Evolutionary conservation across 805 yeast species (phyloP).

Genomic region (Candida rishiriensis): DNA sequence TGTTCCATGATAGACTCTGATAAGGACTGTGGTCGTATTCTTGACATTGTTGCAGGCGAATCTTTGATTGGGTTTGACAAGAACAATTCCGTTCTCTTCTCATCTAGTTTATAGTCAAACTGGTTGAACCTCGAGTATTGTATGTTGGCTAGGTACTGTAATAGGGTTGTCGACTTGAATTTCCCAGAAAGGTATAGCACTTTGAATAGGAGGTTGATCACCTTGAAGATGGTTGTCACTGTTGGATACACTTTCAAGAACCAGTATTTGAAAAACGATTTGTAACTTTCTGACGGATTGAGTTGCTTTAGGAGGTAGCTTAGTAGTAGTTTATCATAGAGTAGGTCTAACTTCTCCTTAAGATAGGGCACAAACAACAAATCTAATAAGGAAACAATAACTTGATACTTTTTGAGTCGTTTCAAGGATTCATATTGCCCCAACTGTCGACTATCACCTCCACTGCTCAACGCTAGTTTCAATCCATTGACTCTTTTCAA

Average conservation of each 20-base stretch:
- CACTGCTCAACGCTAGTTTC: conserved; percentile 8
- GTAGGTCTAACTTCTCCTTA: conserved; percentile 59
- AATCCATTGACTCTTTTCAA: conserved; percentile 53
- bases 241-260: conserved; percentile 63
- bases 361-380: conserved; percentile 66
- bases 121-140: conserved; percentile 60
- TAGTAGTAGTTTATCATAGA: conserved; percentile 61
- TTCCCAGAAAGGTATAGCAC: conserved; percentile 64
- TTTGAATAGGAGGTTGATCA: conserved; percentile 52
- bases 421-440: conserved; percentile 43
- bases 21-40: conserved; percentile 39
- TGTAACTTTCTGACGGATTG: conserved; percentile 24
- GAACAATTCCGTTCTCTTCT: conserved; percentile 13
- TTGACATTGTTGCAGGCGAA: conserved; percentile 15
- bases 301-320: conserved; percentile 48
- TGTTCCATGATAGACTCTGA: conserved; percentile 30
- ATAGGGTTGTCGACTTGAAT: conserved; percentile 55
- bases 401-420: conserved; percentile 50
- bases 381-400: conserved; percentile 49
- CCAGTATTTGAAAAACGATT: conserved; percentile 28
- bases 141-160: conserved; percentile 58
- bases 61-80: conserved; percentile 4
- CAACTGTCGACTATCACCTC: conserved; percentile 4
- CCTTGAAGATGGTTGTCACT: conserved; percentile 40
- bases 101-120: conserved; percentile 43